These are phyloP conservation scores for Benincasa hispida DNA, from an alignment of 306 rosid genomes.

Conservation along the genomic window DNA sequence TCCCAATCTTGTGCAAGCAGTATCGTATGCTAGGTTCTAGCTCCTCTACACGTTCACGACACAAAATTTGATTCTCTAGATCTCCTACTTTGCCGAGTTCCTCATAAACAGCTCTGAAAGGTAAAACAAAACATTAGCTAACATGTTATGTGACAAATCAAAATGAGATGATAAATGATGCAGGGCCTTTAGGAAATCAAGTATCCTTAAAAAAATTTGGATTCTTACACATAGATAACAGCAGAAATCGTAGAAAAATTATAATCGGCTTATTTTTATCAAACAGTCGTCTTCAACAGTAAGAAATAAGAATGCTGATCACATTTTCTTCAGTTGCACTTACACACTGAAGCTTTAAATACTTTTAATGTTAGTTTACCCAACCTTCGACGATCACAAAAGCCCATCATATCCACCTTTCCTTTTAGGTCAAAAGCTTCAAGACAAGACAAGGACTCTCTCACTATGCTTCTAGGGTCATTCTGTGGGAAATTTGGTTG, in stretches of 20 bases:
- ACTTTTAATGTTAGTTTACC: not conserved
- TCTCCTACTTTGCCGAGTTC: conserved; percentile 96
- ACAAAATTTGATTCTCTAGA: conserved; percentile 82
- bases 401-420: not conserved
- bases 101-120: conserved; percentile 77
- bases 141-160: not conserved
- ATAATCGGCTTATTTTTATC: not conserved
- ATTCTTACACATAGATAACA: not conserved
- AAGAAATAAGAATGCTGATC: not conserved
- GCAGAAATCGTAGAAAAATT: not conserved
- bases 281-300: not conserved
- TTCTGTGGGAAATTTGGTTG: not conserved
- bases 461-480: not conserved
- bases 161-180: not conserved
- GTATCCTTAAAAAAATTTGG: not conserved
- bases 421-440: not conserved
- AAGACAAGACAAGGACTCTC: not conserved
- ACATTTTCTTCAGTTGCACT: not conserved
- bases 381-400: not conserved
- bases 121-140: not conserved
- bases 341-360: not conserved
- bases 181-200: not conserved
- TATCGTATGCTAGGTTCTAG: conserved; percentile 92
- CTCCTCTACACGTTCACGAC: conserved; percentile 96
- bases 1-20: conserved; percentile 85